Base-by-base conservation (phyloP, 805 yeast genomes). In the Peterozyma xylosa region DNA sequence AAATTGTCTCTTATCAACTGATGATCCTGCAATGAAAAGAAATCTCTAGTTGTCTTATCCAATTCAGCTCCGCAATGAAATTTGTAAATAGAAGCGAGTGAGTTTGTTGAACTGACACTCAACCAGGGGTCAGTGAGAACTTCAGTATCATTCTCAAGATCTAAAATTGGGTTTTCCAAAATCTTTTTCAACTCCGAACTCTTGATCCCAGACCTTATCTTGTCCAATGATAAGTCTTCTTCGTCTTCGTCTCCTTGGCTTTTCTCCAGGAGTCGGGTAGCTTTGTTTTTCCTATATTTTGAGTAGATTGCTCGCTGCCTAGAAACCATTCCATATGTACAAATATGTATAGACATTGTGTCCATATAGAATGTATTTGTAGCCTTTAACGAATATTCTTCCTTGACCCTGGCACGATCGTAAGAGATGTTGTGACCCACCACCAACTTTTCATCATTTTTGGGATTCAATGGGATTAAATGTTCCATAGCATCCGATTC, bases 351-450 rank as follows among this genome's bases (percentile, higher is more conserved):
- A 1, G 97, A 83, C 89, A 91, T 86, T 1, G 96, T 90, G 60
- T 93, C 99, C 46, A 95, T 51, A 55, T 68, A 93, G 61, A 88
- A 89, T 1, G 86, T 85, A 51, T 82, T 78, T 1, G 95, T 70
- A 38, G 70, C 75, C 30, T 67, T 60, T 33, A 90, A 57, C 53
- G 73, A 71, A 63, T 93, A 93, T 58, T 93, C 99, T 44, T 93
- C 97, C 30, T 67, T 51, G 1, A 91, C 78, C 33, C 96, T 71
- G 1, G 96, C 91, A 38, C 99, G 72, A 61, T 93, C 99, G 56
- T 81, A 93, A 6, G 93, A 81, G 2, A 93, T 82, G 56, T 91
- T 89, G 59, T 88, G 96, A 0, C 99, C 99, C 3, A 95, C 73
- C 2, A 93, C 70, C 6, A 93, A 65, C 50, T 79, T 81, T 6